Evolutionary conservation across 148 eudicot species (phyloP).

Genomic region (Pouteria glomerata): DNA sequence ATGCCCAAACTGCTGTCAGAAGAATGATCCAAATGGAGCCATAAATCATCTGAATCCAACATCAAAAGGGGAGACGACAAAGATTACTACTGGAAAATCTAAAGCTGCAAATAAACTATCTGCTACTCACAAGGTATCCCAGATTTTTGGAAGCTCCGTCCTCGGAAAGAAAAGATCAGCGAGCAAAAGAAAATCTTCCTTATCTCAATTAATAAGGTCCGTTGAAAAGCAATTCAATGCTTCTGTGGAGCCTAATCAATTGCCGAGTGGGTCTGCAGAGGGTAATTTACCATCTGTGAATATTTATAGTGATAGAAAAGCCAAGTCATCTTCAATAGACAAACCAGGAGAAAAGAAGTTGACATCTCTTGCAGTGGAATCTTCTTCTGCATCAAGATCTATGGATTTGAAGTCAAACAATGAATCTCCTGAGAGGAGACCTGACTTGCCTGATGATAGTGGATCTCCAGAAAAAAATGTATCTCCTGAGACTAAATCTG

Average conservation of each 20-base stretch:
- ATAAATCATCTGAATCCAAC: constrained; percentile 30
- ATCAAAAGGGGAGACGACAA: constrained; percentile 43
- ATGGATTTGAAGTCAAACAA: constrained; percentile 29
- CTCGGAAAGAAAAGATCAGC: constrained; percentile 63
- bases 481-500: constrained; percentile 30
- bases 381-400: constrained; percentile 23
- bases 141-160: constrained; percentile 41
- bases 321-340: constrained; percentile 13
- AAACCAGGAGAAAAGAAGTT: constrained; percentile 25
- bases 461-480: constrained; percentile 23
- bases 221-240: constrained; percentile 25
- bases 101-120: constrained; percentile 35
- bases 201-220: constrained; percentile 14
- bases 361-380: constrained; percentile 21
- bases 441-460: constrained; percentile 20
- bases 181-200: constrained; percentile 45
- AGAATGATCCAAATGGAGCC: constrained; percentile 31
- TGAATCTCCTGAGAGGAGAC: constrained; percentile 32
- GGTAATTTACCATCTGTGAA: constrained; percentile 31
- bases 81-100: constrained; percentile 34
- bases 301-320: constrained; percentile 29
- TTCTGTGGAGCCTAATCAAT: constrained; percentile 31
- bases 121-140: constrained; percentile 33
- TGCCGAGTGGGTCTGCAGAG: constrained; percentile 36
- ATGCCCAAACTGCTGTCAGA: constrained; percentile 57